These are phyloP conservation scores for Lepidium aucheri DNA, from an alignment of 345 rosid species.

Conservation along the genomic window DNA sequence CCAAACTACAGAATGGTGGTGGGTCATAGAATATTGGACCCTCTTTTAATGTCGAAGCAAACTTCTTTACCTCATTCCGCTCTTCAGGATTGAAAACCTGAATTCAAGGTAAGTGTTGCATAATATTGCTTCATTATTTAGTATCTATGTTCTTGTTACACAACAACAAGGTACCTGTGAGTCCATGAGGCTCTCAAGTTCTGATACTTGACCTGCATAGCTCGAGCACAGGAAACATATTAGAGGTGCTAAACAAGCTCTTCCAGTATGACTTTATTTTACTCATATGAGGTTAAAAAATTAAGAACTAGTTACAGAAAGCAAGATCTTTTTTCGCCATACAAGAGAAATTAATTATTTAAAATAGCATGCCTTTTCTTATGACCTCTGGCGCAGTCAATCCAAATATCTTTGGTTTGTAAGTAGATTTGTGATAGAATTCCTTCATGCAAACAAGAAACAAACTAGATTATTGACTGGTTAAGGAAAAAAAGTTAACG, in stretches of 20 bases:
- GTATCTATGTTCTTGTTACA: background rate
- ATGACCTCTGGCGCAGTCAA: constrained; percentile 60
- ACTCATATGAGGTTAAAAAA: background rate
- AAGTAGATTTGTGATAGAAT: constrained; percentile 47
- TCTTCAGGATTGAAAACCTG: constrained; percentile 64
- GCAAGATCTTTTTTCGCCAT: constrained; percentile 1
- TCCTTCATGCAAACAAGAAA: constrained; percentile 42
- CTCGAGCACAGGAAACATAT: constrained; percentile 43
- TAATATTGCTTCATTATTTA: background rate
- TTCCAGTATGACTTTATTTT: background rate
- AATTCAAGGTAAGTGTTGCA: constrained; percentile 9
- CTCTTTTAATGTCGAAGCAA: constrained; percentile 52
- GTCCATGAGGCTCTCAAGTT: constrained; percentile 71
- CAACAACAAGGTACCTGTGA: constrained; percentile 41
- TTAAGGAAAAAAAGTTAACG: background rate
- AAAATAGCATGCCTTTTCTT: constrained; percentile 50
- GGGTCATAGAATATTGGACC: constrained; percentile 50
- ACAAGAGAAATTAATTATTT: background rate
- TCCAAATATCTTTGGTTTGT: constrained; percentile 83
- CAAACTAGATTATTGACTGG: background rate
- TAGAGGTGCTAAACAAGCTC: background rate
- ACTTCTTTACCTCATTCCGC: constrained; percentile 35
- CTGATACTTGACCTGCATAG: constrained; percentile 58
- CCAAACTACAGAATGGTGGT: constrained; percentile 24
- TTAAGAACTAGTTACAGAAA: background rate